Evolutionary conservation across 495 filamentous ascomycete species (phyloP), one percentile per base, ranked within the genome.

Genomic region (Hyaloscypha hepaticicola): DNA sequence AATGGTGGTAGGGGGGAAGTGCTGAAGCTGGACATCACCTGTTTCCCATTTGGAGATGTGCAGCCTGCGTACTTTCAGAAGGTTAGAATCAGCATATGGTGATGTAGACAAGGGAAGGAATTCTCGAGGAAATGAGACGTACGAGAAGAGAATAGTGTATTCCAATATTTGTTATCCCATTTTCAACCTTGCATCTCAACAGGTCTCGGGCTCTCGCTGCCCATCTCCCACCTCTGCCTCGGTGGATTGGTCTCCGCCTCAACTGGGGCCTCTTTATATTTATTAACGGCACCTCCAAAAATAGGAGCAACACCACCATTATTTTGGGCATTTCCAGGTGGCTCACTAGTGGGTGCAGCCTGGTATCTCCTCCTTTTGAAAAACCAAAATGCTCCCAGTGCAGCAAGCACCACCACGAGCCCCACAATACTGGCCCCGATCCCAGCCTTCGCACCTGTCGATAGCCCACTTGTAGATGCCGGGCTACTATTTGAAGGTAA

Each of bases 1-100:
- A 28, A 3, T 22, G 56, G 58, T 21, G 61, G 57, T 34, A 16
- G 57, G 48, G 49, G 58, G 24, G 50, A 9, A 53, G 50, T 28
- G 50, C 45, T 48, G 28, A 7, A 65, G 48, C 27, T 22, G 12
- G 56, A 77, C 34, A 62, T 71, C 64, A 57, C 61, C 11, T 74
- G 55, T 34, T 64, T 55, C 24, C 67, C 69, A 3, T 65, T 72
- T 8, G 73, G 75, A 2, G 55, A 59, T 1, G 38, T 77, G 14
- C 72, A 14, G 7, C 6, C 3, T 19, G 1, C 11, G 9, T 9
- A 3, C 19, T 45, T 8, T 19, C 0, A 16, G 38, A 41, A 16
- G 14, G 12, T 34, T 19, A 19, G 14, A 45, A 4, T 45, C 19
- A 45, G 38, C 38, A 14, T 19, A 45, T 1, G 31, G 31, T 33